Percentiles rank a stretch among this genome's conserved stretches.
Conservation (phyloP, 2,329 filamentous ascomycete genomes). For the Cadophora malorum region DNA sequence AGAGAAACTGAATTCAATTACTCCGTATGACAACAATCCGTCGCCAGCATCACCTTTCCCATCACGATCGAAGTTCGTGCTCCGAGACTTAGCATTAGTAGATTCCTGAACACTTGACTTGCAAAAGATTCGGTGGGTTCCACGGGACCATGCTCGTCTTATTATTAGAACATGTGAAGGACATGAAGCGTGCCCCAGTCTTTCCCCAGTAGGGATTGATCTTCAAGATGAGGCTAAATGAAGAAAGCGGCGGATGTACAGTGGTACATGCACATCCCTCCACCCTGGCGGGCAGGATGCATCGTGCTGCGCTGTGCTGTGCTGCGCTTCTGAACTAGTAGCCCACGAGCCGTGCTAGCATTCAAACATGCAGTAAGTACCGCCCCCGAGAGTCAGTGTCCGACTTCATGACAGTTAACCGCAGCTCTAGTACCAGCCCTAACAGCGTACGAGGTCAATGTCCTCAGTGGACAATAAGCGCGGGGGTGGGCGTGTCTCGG, state of each 20-base stretch:
- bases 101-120: not conserved
- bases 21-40: slow-evolving; percentile 5
- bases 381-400: not conserved
- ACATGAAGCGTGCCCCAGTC: not conserved
- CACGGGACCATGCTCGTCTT: slow-evolving; percentile 1
- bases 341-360: not conserved
- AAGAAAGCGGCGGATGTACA: not conserved
- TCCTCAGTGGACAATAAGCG: slow-evolving; percentile 8
- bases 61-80: slow-evolving; percentile 8
- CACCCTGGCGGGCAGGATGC: not conserved
- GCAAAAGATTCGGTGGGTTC: not conserved
- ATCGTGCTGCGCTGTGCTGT: not conserved
- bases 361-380: not conserved
- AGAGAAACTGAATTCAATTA: not conserved
- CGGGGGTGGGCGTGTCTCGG: not conserved
- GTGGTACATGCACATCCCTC: not conserved
- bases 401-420: not conserved
- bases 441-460: not conserved
- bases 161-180: slow-evolving; percentile 12
- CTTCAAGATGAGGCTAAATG: slow-evolving; percentile 12
- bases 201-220: slow-evolving; percentile 1
- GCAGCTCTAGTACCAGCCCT: slow-evolving; percentile 1
- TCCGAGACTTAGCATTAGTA: slow-evolving; percentile 5
- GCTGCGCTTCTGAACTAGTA: slow-evolving; percentile 3
- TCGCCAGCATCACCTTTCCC: not conserved